These are phyloP conservation scores for Oryza punctata DNA, from an alignment of 176 grass and related monocot species.

Conservation along the genomic window DNA sequence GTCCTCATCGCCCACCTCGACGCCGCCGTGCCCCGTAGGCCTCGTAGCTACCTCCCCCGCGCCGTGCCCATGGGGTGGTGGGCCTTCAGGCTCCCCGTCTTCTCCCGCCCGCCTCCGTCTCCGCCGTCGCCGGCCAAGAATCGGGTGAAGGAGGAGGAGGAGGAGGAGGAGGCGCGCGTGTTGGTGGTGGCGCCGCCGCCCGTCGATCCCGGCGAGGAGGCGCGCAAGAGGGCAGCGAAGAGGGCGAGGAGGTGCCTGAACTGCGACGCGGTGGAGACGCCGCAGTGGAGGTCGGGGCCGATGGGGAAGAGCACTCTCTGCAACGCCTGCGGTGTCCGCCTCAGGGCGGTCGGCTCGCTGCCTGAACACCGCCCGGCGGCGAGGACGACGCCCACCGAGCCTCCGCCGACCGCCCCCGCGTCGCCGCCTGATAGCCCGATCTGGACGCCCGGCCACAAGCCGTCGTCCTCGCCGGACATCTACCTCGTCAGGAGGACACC, in stretches of 20 bases:
- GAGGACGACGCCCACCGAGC: neutral
- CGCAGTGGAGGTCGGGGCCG: conserved; percentile 76
- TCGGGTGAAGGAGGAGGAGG: neutral
- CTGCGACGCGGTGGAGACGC: conserved; percentile 70
- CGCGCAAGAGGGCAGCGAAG: conserved; percentile 49
- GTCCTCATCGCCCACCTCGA: conserved; percentile 23
- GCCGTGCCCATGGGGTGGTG: conserved; percentile 47
- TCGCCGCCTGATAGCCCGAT: conserved; percentile 34
- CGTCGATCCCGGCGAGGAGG: neutral
- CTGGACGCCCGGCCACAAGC: conserved; percentile 9
- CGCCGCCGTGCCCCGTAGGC: conserved; percentile 47
- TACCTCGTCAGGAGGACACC: conserved; percentile 43
- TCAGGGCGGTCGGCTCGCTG: conserved; percentile 55
- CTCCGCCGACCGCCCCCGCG: neutral
- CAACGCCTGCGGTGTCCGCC: conserved; percentile 75
- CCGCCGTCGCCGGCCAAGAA: neutral
- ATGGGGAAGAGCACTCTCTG: conserved; percentile 74
- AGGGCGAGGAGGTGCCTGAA: conserved; percentile 55
- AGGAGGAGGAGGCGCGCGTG: neutral
- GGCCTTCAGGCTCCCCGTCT: conserved; percentile 30
- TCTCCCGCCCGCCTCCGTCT: neutral
- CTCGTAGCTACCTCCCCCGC: conserved; percentile 47
- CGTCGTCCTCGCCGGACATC: conserved; percentile 3
- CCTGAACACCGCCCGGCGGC: conserved; percentile 47
- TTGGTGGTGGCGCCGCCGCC: neutral